Evolutionary conservation across 306 rosid species (phyloP).

Genomic region (Urtica urens): DNA sequence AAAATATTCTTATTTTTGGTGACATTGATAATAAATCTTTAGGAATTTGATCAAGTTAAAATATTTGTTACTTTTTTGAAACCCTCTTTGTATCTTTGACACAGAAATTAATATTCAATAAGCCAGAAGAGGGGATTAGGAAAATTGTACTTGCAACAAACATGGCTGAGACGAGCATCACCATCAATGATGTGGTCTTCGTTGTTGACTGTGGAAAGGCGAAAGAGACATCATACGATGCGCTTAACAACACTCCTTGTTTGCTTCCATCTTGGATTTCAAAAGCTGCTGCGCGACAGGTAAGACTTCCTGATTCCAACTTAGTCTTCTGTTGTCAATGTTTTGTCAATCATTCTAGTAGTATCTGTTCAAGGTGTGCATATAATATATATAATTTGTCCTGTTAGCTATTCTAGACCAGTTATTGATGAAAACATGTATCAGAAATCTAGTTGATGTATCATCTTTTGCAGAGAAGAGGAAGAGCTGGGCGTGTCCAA

Average conservation of each 20-base stretch:
- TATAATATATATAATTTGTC: neutral
- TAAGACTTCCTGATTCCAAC: constrained; percentile 20
- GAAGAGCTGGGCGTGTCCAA: constrained; percentile 99
- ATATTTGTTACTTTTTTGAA: neutral
- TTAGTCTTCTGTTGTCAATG: no score
- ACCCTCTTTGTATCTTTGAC: constrained; percentile 2
- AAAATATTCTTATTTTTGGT: no score
- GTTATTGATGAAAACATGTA: neutral
- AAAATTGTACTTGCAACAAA: constrained; percentile 57
- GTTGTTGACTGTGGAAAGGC: constrained; percentile 60
- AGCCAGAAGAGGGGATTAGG: constrained; percentile 38
- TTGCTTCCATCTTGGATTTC: constrained; percentile 60
- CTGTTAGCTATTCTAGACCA: neutral
- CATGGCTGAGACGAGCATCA: constrained; percentile 62
- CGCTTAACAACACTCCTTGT: constrained; percentile 59
- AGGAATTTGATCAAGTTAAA: no score
- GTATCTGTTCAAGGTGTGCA: neutral
- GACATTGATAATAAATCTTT: no score
- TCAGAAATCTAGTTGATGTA: no score
- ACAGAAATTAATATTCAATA: constrained; percentile 47
- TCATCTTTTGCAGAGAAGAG: constrained; percentile 63
- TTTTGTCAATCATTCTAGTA: neutral
- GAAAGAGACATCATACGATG: constrained; percentile 52
- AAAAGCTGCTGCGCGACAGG: constrained; percentile 51
- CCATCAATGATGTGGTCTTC: constrained; percentile 51